A percentile compares a stretch with the other conserved stretches of the same genome.
Evolutionary conservation across 352 stramenopile species (phyloP).

Genomic region (Globisporangium barbulae): DNA sequence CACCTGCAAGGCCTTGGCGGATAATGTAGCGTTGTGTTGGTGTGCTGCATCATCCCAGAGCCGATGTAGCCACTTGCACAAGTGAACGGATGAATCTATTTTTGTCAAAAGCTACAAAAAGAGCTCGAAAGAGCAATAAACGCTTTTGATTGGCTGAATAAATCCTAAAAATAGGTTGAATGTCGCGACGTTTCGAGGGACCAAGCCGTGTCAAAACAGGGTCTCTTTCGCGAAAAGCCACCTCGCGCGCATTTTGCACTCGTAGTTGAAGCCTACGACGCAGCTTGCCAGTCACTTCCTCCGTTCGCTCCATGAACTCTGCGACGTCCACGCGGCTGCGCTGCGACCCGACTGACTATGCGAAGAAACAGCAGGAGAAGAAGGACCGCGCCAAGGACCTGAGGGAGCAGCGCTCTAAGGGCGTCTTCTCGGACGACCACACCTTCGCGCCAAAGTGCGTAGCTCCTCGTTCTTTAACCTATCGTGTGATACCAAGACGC

Average conservation of each 20-base stretch:
- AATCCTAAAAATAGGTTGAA: neutral
- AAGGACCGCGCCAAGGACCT: constrained; percentile 74
- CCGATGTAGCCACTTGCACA: neutral
- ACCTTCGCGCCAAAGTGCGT: constrained; percentile 75
- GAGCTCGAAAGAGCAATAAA: neutral
- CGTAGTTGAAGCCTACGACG: neutral
- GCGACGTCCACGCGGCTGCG: constrained; percentile 43
- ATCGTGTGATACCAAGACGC: neutral
- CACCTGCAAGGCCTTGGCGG: neutral
- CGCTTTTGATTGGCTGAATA: constrained; percentile 10
- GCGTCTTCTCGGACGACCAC: constrained; percentile 71
- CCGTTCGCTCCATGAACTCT: neutral
- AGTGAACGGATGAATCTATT: neutral
- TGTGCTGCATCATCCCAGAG: too few relatives aligned
- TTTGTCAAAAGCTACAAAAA: neutral
- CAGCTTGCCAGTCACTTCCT: neutral
- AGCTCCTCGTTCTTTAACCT: neutral
- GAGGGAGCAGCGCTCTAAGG: constrained; percentile 59
- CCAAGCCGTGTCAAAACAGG: constrained; percentile 5
- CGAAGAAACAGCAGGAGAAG: constrained; percentile 72
- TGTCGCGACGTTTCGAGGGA: neutral
- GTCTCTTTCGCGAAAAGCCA: neutral
- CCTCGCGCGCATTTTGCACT: neutral
- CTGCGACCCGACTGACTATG: constrained; percentile 80
- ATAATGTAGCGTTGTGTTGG: too few relatives aligned